These are phyloP conservation scores for Pleurotus platypus DNA, from an alignment of 768 basidiomycete species.

Conservation along the genomic window DNA sequence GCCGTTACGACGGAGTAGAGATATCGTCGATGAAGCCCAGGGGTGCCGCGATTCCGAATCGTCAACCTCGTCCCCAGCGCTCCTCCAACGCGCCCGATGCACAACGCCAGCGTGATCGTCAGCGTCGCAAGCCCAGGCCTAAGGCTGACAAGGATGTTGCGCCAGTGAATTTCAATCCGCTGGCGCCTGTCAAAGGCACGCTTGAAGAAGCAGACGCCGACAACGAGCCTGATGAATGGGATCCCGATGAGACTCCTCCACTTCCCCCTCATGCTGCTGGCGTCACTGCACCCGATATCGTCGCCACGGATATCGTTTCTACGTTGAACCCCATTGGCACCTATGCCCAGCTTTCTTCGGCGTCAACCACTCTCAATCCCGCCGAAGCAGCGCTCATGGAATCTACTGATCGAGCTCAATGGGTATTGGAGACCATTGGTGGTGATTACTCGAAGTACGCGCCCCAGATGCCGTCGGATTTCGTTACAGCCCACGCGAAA, in stretches of 20 bases:
- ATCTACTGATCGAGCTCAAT: constrained; percentile 7
- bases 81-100: background rate
- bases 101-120: background rate
- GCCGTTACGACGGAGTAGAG: background rate
- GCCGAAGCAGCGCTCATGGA: constrained; percentile 1
- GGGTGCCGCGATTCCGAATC: too few species aligned
- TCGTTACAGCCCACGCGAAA: constrained; percentile 19
- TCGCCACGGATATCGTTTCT: background rate
- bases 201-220: background rate
- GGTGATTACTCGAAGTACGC: constrained; percentile 53
- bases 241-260: constrained; percentile 3
- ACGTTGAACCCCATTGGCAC: background rate
- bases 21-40: background rate
- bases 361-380: constrained; percentile 5
- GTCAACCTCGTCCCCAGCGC: background rate
- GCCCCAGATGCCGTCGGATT: constrained; percentile 23
- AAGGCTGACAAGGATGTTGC: background rate
- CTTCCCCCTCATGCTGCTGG: background rate
- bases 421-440: constrained; percentile 25
- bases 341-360: background rate
- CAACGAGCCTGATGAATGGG: constrained; percentile 4
- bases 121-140: background rate
- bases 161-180: background rate
- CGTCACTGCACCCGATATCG: background rate
- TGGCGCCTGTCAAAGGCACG: background rate